Evolutionary conservation across 192 early-diverging fungal genomes (phyloP).

Genomic region (Allomyces javanicus): DNA sequence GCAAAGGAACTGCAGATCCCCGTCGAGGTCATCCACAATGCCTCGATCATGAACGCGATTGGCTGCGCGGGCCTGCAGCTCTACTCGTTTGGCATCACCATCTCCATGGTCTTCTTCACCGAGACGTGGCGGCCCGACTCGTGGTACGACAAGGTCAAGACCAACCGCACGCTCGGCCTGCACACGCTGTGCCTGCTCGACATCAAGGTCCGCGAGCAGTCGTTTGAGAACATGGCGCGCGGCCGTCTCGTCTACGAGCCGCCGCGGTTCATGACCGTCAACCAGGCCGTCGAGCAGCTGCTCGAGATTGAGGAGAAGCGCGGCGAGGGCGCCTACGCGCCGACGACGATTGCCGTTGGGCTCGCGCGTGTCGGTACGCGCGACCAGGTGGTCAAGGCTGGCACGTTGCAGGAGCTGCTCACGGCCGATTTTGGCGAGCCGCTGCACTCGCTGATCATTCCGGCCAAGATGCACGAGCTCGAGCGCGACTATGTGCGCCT

Average conservation of each 20-base stretch:
- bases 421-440: conserved; percentile 80
- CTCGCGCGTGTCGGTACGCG: conserved; percentile 72
- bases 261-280: conserved; percentile 92
- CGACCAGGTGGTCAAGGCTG: conserved; percentile 63
- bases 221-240: conserved; percentile 81
- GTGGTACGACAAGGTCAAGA: conserved; percentile 82
- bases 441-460: conserved; percentile 77
- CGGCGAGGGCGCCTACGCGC: conserved; percentile 47
- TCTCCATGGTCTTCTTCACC: conserved; percentile 95
- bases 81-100: conserved; percentile 96
- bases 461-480: not conserved
- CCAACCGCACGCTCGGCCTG: conserved; percentile 61
- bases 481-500: not conserved
- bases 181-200: conserved; percentile 92
- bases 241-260: conserved; percentile 89
- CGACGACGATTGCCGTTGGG: conserved; percentile 70
- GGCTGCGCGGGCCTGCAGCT: conserved; percentile 89
- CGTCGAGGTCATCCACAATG: conserved; percentile 89
- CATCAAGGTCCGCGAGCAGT: conserved; percentile 98
- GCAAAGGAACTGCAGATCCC: conserved; percentile 69
- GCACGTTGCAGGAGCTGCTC: conserved; percentile 68
- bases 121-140: conserved; percentile 91
- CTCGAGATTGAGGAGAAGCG: conserved; percentile 77
- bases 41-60: conserved; percentile 98
- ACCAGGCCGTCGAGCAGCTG: conserved; percentile 78